Conservation (phyloP, 1,284 basidiomycete genomes). For the Sporisorium graminicola region DNA sequence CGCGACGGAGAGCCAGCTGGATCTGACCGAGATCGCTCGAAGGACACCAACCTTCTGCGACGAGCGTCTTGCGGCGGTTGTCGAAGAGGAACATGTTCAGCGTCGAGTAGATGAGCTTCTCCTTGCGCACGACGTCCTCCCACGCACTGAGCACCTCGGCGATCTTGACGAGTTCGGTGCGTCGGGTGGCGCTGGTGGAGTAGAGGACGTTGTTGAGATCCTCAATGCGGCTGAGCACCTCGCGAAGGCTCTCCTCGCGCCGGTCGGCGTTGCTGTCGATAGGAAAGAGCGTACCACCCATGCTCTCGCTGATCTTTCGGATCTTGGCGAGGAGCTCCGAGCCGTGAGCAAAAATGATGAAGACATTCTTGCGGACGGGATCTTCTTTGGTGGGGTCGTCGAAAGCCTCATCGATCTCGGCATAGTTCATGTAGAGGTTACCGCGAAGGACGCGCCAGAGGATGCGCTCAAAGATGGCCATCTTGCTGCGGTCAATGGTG, state of each 20-base stretch:
- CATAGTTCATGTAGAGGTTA: slow-evolving; percentile 99
- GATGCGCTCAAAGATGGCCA: slow-evolving; percentile 95
- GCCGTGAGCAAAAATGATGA: slow-evolving; percentile 99
- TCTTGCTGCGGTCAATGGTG: slow-evolving; percentile 91
- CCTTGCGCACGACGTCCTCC: slow-evolving; percentile 93
- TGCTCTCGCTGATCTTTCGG: slow-evolving; percentile 96
- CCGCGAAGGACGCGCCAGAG: slow-evolving; percentile 98
- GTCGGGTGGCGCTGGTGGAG: slow-evolving; percentile 75
- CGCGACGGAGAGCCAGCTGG: slow-evolving; percentile 88
- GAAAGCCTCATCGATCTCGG: slow-evolving; percentile 92
- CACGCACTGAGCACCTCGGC: slow-evolving; percentile 89
- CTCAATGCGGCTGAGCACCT: slow-evolving; percentile 89
- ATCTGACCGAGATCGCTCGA: slow-evolving; percentile 88
- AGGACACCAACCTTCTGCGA: slow-evolving; percentile 98
- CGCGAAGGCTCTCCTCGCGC: slow-evolving; percentile 87
- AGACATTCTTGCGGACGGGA: slow-evolving; percentile 84
- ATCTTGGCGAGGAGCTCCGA: slow-evolving; percentile 94
- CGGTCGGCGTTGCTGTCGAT: slow-evolving; percentile 95
- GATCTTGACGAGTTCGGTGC: slow-evolving; percentile 85
- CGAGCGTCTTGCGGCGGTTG: slow-evolving; percentile 89
- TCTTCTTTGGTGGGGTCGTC: slow-evolving; percentile 80
- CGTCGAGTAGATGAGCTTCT: slow-evolving; percentile 84
- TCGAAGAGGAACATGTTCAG: slow-evolving; percentile 84
- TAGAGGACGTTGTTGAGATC: slow-evolving; percentile 90
- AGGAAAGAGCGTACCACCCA: slow-evolving; percentile 96